These are phyloP conservation scores for Arthrobotrys entomopaga DNA, from an alignment of 2,329 filamentous ascomycete genomes.

Conservation along the genomic window DNA sequence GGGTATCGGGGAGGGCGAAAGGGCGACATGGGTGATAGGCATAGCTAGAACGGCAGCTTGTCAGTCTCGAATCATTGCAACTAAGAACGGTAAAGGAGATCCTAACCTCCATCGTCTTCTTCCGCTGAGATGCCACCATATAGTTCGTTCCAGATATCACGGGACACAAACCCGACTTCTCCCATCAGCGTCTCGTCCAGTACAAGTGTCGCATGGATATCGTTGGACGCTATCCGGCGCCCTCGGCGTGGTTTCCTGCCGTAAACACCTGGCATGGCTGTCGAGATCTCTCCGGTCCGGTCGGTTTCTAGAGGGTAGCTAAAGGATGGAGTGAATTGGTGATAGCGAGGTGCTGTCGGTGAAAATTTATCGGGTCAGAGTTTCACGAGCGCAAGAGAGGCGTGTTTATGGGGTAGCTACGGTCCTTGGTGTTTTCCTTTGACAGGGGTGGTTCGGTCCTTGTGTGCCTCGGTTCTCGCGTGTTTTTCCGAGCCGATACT, in stretches of 20 bases:
- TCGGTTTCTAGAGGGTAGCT: background rate
- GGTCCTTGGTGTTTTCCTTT: slow-evolving; percentile 31
- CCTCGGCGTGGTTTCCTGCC: slow-evolving; percentile 46
- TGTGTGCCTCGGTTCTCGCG: slow-evolving; percentile 39
- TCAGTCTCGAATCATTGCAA: slow-evolving; percentile 15
- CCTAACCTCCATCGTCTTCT: slow-evolving; percentile 63
- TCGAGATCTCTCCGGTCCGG: background rate
- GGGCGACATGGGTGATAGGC: slow-evolving; percentile 63
- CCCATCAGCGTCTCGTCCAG: slow-evolving; percentile 87
- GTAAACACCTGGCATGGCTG: slow-evolving; percentile 64
- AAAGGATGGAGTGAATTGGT: background rate
- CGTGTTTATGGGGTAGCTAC: slow-evolving; percentile 52
- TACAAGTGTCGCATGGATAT: slow-evolving; percentile 73
- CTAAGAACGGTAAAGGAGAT: background rate
- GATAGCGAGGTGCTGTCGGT: slow-evolving; percentile 11
- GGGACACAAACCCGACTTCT: slow-evolving; percentile 84
- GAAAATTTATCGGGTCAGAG: slow-evolving; percentile 14
- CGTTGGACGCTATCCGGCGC: slow-evolving; percentile 70
- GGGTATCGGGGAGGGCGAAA: slow-evolving; percentile 63
- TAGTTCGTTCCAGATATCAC: slow-evolving; percentile 83
- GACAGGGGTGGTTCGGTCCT: slow-evolving; percentile 25
- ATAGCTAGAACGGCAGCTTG: slow-evolving; percentile 60
- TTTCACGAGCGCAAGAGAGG: slow-evolving; percentile 38
- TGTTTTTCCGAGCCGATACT: slow-evolving; percentile 17
- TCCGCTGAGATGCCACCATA: slow-evolving; percentile 71